Base-by-base conservation (phyloP, 2,329 filamentous ascomycete species). In the Rachicladosporium sp. region DNA sequence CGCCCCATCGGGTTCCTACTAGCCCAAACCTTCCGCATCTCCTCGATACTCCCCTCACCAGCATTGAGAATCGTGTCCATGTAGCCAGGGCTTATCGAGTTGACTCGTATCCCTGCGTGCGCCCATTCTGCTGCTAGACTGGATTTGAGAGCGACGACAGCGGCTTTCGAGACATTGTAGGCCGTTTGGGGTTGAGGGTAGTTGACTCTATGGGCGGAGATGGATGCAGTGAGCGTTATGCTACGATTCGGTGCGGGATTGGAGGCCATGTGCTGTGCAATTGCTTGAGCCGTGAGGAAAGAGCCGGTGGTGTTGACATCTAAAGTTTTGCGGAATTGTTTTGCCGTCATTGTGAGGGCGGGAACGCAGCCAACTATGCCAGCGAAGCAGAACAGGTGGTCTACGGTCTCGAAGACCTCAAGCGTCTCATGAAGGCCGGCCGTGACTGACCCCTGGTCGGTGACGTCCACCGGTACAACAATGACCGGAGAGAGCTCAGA, bases 121-220 rank as follows among this genome's bases (percentile, higher is more conserved):
- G 77, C 78, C 82, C 81, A 87, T 58, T 88, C 82, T 0, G 77
- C 80, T 0, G 81, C 82, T 10, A 87, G 60, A 29, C 68, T 77
- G 46, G 70, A 74, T 36, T 74, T 77, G 48, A 86, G 56, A 37
- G 74, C 71, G 23, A 81, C 49, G 1, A 87, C 58, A 0, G 73
- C 80, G 0, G 78, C 74, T 57, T 88, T 88, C 46, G 70, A 76
- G 1, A 76, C 75, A 47, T 88, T 87, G 54, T 88, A 87, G 0
- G 76, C 73, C 0, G 66, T 68, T 52, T 87, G 82, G 0, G 81
- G 79, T 52, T 85, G 80, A 0, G 81, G 80, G 50, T 68, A 85
- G 50, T 85, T 85, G 41, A 81, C 78, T 2, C 69, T 56, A 46
- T 85, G 79, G 0, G 69, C 81, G 1, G 76, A 81, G 35, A 84